Evolutionary conservation across 148 eudicot species (phyloP), one percentile per base, ranked within the genome.

Genomic region (Vaccinium myrtillus): DNA sequence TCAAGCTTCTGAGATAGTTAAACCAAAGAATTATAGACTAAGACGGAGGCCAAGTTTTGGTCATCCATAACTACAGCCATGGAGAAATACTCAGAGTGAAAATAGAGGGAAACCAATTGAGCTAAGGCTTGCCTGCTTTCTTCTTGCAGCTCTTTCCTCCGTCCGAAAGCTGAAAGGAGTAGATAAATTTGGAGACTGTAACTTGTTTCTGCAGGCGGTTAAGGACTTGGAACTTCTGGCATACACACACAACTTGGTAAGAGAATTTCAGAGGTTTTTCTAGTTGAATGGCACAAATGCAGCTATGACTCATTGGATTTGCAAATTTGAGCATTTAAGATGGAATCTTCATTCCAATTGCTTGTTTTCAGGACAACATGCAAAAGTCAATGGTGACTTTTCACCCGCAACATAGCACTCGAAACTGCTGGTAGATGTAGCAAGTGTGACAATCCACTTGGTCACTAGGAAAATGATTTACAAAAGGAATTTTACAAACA

Each of bases 81-180:
- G 2, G 49, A 59, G 51, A 80, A 54, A 15, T 13, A 65, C 43
- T 43, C 46, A 3, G 14, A 63, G 23, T 59, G 36, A 56, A 58
- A 7, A 36, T 16, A 76, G 14, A 25, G 74, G 23, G 12, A 18
- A 48, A 59, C 9, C 2, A 81, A 81, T 4, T 15, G 16, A 30
- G 43, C 2, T 30, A 77, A 53, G 25, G 23, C 88, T 87, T 88
- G 84, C 93, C 92, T 91, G 93, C 81, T 88, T 91, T 86, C 93
- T 90, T 83, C 88, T 86, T 39, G 90, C 92, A 76, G 93, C 93
- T 87, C 93, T 88, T 84, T 88, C 90, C 82, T 91, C 93, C 67
- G 91, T 91, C 75, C 90, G 85, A 82, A 91, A 85, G 77, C 73
- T 82, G 55, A 89, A 89, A 21, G 93, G 91, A 78, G 87, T 83